Conservation (phyloP, 2,329 filamentous ascomycete species). For the Clarireedia monteithiana region DNA sequence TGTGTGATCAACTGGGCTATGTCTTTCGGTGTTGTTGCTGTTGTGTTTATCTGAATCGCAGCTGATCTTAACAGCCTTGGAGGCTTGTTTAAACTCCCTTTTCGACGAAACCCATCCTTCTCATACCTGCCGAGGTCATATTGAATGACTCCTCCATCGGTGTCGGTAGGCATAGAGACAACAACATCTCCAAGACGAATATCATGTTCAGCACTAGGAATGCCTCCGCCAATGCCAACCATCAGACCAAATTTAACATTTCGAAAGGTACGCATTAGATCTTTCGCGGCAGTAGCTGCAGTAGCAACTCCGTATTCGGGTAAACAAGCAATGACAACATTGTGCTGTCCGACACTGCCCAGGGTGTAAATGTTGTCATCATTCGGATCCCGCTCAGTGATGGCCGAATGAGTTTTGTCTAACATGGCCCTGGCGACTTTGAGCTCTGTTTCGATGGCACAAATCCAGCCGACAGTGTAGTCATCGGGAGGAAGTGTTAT, state of each 20-base stretch:
- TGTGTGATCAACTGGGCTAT: neutral
- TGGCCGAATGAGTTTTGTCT: slow-evolving; percentile 15
- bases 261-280: slow-evolving; percentile 28
- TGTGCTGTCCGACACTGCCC: slow-evolving; percentile 13
- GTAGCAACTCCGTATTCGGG: slow-evolving; percentile 14
- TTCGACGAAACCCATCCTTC: slow-evolving; percentile 8
- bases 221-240: slow-evolving; percentile 35
- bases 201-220: slow-evolving; percentile 14
- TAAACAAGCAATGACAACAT: slow-evolving; percentile 17
- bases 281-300: slow-evolving; percentile 28
- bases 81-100: slow-evolving; percentile 11
- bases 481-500: neutral
- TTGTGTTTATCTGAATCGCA: neutral
- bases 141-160: slow-evolving; percentile 12
- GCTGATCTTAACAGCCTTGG: neutral
- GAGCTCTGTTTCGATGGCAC: slow-evolving; percentile 1
- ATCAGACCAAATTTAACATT: slow-evolving; percentile 33
- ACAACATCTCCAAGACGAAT: slow-evolving; percentile 14
- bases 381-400: neutral
- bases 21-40: neutral
- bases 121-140: slow-evolving; percentile 14
- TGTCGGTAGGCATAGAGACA: slow-evolving; percentile 3
- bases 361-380: slow-evolving; percentile 15
- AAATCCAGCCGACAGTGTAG: slow-evolving; percentile 6
- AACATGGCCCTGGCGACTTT: slow-evolving; percentile 21